Evolutionary conservation across 2,329 filamentous ascomycete species (phyloP), one percentile per base, ranked within the genome.

Genomic region (Endocalyx cinctus): DNA sequence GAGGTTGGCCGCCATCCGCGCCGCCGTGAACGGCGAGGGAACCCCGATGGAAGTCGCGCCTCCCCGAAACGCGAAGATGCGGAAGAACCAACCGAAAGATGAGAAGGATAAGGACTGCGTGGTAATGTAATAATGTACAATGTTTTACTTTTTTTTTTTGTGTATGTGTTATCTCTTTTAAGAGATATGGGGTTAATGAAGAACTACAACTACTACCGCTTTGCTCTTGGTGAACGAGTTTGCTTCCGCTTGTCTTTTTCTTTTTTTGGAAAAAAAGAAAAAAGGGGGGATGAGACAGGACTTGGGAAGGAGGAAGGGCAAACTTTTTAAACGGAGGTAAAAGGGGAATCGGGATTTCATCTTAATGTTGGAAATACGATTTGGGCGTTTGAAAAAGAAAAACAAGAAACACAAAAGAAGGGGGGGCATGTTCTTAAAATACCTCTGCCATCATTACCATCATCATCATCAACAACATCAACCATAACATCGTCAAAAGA

Each of bases 1-100:
- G 52, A 78, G 92, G 17, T 71, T 98, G 33, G 79, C 84, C 14
- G 86, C 88, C 25, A 98, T 98, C 41, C 78, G 84, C 41, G 84
- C 85, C 7, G 90, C 92, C 10, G 84, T 89, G 18, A 76, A 69
- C 43, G 74, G 56, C 50, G 39, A 72, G 16, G 71, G 71, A 5
- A 70, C 59, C 2, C 69, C 73, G 0, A 77, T 76, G 70, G 73
- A 76, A 7, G 71, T 74, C 11, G 72, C 61, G 10, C 60, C 72
- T n/a, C 62, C 71, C 5, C 65, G 67, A 19, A 67, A 59, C 42
- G 63, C 60, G 38, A 78, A 76, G 50, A 63, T 70, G 43, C 66
- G 62, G 52, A 77, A 76, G 51, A 60, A 47, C 16, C 50, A 45
- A 22, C 22, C 45, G n/a, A 58, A 55, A 38, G 52, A 50, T 27